phyloP scores from a whole-genome alignment of 306 rosid species.

The Cicer chorassanicum region DNA sequence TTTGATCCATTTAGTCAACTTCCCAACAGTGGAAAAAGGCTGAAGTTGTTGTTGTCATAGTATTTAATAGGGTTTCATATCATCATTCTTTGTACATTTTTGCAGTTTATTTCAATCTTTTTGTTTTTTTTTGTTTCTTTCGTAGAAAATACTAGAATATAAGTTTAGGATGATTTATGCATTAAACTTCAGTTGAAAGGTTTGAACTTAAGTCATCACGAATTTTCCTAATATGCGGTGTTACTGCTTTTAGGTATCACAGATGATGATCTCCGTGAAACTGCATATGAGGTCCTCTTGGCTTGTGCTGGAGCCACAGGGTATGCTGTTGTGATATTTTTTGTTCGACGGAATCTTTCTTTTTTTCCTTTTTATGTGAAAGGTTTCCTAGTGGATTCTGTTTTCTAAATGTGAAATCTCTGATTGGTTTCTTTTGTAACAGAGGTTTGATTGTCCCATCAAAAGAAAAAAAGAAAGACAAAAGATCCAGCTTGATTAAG shows the following conservation, averaged over 20 bases:
- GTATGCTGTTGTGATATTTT: constrained; percentile 53
- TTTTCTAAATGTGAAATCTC: constrained; percentile 28
- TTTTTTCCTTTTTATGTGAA: constrained; percentile 13
- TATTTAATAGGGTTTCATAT: constrained; percentile 25
- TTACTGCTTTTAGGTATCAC: constrained; percentile 66
- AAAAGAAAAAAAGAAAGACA: constrained; percentile 94
- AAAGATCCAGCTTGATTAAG: constrained; percentile 79
- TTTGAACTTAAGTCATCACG: constrained; percentile 23
- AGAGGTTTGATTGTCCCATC: constrained; percentile 98
- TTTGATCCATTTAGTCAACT: constrained; percentile 17
- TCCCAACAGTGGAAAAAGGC: not conserved
- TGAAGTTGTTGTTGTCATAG: constrained; percentile 27
- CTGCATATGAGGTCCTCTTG: constrained; percentile 88
- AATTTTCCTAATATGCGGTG: constrained; percentile 38
- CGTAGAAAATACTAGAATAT: constrained; percentile 9
- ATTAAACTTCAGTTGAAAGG: constrained; percentile 31
- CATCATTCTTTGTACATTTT: constrained; percentile 37
- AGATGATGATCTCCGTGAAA: constrained; percentile 94
- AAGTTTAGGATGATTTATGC: constrained; percentile 35
- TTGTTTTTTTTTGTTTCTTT: constrained; percentile 22
- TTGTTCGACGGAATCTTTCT: constrained; percentile 35
- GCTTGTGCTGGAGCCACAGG: constrained; percentile 99
- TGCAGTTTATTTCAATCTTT: not conserved
- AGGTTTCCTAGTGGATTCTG: constrained; percentile 30
- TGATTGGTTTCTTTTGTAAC: constrained; percentile 35